phyloP scores from a whole-genome alignment of 1,139 yeast genomes.

The Yamadazyma triangularis region DNA sequence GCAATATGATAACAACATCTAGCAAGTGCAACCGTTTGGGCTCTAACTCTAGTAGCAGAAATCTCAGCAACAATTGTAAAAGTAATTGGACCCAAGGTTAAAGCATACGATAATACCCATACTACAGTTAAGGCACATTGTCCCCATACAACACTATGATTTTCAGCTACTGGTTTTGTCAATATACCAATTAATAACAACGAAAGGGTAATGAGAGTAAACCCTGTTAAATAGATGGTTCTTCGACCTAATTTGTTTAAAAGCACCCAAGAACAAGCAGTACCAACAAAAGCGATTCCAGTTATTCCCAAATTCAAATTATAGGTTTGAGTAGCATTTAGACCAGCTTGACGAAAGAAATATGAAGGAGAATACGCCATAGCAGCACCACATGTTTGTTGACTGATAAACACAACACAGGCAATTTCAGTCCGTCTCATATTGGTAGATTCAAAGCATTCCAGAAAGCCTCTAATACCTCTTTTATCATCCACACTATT shows the following conservation, averaged over 20 bases:
- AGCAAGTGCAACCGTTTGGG: conserved; percentile 18
- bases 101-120: conserved; percentile 17
- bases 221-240: conserved; percentile 20
- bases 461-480: conserved; percentile 8
- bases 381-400: conserved; percentile 18
- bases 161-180: conserved; percentile 17
- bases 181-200: conserved; percentile 44
- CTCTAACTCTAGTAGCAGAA: conserved; percentile 17
- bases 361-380: conserved; percentile 22
- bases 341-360: conserved; percentile 22
- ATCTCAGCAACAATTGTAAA: conserved; percentile 17
- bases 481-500: conserved; percentile 5
- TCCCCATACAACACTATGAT: conserved; percentile 12
- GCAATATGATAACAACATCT: conserved; percentile 14
- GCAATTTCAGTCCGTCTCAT: conserved; percentile 20
- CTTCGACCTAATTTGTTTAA: conserved; percentile 18
- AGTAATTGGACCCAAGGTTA: conserved; percentile 19
- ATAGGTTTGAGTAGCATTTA: conserved; percentile 15
- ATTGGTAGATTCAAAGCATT: conserved; percentile 17
- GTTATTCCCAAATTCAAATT: conserved; percentile 24
- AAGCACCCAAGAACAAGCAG: conserved; percentile 19
- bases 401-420: conserved; percentile 18
- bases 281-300: conserved; percentile 20
- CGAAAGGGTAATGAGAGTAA: conserved; percentile 14
- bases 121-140: conserved; percentile 16